These are phyloP conservation scores for Arthrobotrys iridis DNA, from an alignment of 2,329 filamentous ascomycete genomes.

Conservation along the genomic window DNA sequence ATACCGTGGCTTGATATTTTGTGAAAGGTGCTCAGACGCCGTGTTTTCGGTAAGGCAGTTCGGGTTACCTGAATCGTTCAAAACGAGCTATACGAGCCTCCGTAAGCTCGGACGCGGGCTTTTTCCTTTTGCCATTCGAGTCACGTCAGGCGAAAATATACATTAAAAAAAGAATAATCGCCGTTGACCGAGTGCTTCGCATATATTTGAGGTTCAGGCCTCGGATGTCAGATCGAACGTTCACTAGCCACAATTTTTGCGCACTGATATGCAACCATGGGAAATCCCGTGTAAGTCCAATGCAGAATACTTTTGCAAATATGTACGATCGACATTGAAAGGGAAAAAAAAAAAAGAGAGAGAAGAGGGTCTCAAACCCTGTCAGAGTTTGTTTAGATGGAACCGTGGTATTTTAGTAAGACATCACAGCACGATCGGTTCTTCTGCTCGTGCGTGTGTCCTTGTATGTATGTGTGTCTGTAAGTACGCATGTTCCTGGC, in stretches of 20 bases:
- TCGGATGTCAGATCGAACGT: neutral
- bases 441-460: no score
- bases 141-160: neutral
- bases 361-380: no score
- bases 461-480: no score
- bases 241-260: slow-evolving; percentile 12
- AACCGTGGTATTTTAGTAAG: slow-evolving; percentile 17
- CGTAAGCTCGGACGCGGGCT: neutral
- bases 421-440: no score
- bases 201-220: neutral
- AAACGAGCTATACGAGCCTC: slow-evolving; percentile 3
- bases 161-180: neutral
- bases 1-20: slow-evolving; percentile 4
- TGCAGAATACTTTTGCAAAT: slow-evolving; percentile 16
- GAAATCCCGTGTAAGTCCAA: neutral
- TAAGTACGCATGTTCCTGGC: no score
- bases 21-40: slow-evolving; percentile 8
- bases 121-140: neutral
- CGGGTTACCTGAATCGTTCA: slow-evolving; percentile 1
- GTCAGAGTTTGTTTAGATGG: no score
- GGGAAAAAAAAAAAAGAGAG: no score
- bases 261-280: slow-evolving; percentile 4
- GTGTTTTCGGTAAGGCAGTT: neutral
- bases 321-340: no score
- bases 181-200: neutral